phyloP scores from a whole-genome alignment of 2,329 filamentous ascomycete genomes.

The Fusarium sp. region DNA sequence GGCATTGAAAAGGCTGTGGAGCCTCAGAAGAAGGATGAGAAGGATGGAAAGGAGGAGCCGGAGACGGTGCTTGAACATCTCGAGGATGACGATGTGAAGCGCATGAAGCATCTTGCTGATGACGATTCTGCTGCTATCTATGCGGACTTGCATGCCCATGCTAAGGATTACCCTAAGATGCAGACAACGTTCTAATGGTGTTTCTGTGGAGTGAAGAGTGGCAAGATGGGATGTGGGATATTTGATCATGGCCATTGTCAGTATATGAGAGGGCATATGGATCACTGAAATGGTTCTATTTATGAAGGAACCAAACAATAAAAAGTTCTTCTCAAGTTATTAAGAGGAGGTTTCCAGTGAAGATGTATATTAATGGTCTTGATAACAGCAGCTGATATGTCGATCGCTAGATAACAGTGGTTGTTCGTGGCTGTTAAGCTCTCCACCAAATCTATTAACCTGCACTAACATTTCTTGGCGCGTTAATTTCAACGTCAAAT shows the following conservation, averaged over 20 bases:
- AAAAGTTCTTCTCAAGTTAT: background rate
- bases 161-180: constrained; percentile 48
- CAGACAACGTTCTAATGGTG: constrained; percentile 47
- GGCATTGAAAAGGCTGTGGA: constrained; percentile 69
- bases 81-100: constrained; percentile 78
- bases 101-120: constrained; percentile 67
- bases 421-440: constrained; percentile 10
- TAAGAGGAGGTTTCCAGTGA: too few relatives aligned
- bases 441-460: background rate
- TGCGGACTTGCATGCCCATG: constrained; percentile 42
- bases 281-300: background rate
- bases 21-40: constrained; percentile 49
- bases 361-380: too few relatives aligned
- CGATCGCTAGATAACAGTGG: background rate
- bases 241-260: background rate
- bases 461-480: constrained; percentile 20
- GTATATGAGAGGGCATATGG: too few relatives aligned
- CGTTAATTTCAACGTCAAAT: constrained; percentile 1
- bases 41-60: constrained; percentile 63
- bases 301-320: background rate
- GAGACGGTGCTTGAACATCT: constrained; percentile 80
- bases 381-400: background rate
- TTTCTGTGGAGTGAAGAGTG: background rate
- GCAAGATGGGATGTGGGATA: background rate
- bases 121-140: constrained; percentile 58